Evolutionary conservation across 108 stramenopile species (phyloP), one percentile per base, ranked within the genome.

Genomic region (Skeletonema marinoi): DNA sequence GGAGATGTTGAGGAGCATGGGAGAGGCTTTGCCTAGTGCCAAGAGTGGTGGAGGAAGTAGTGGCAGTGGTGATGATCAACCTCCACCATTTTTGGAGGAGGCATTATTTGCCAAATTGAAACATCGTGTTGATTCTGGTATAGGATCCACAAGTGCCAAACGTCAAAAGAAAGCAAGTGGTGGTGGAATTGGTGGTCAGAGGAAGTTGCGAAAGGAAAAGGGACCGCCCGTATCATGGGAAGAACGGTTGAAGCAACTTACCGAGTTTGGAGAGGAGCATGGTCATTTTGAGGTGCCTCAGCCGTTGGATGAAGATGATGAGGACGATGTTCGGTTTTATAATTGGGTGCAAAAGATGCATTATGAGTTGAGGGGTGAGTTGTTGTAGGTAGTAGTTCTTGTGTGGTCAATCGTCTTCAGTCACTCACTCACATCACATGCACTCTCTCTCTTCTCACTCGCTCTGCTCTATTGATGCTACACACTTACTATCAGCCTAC

Each of bases 401-500:
- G 51, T 11, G n/a, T 54, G 5, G n/a, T 54, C 19, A 25, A 10
- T n/a, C 32, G 6, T 60, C 25, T 25, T 25, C 59, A 6, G 3
- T 60, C 59, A 6, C 16, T 31, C 59, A 25, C 31, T 11, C 21
- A 4, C 6, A 17, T 60, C 6, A 2, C 35, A 54, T 33, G 25
- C n/a, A 48, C 56, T 12, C 46, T 68, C n/a, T 63, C 32, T 56
- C 32, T 21, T 41, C 7, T 25, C 30, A 42, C 44, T 60, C 35
- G 32, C 17, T 17, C 1, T n/a, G 61, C 65, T 32, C 44, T 78
- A 41, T 25, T 25, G 25, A 25, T 25, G 25, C 25, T 25, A 0
- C 25, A 25, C 25, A 25, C 25, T 25, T 25, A 32, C 50, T 16
- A 77, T 75, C 48, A 88, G 86, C 78, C 75, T 85, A 38, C 83